Base-by-base conservation (phyloP, 1,284 basidiomycete species). In the Psilocybe mexicana region DNA sequence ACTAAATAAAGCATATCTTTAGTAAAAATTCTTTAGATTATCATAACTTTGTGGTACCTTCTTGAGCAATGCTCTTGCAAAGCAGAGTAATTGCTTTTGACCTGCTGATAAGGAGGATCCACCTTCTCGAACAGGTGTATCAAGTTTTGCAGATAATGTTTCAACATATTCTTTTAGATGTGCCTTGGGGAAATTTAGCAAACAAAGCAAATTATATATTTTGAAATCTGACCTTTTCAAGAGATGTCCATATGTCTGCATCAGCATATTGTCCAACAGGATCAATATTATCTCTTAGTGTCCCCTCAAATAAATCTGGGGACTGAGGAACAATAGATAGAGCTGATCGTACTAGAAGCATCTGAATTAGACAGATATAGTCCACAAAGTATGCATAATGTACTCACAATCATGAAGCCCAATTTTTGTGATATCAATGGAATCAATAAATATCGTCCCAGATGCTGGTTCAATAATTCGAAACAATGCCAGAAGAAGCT, bases 301-400 rank as follows among this genome's bases (percentile, higher is more conserved):
- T 89, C 0, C 93, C 94, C 70, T 94, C 91, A 69, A 95, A 96
- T 28, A 96, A 71, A 68, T 95, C 77, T 57, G 90, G 81, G 40
- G 78, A 83, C 67, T 96, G 94, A 1, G 96, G 96, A 26, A 98
- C 94, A 69, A 98, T 98, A 4, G 92, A 90, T 45, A 98, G 84
- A 28, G 81, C 77, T 18, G 82, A 89, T 10, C 89, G 84, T 50
- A 90, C 88, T 90, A 58, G 43, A 53, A 36, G 14, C 18, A 53
- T 7, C 46, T 18, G 43, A 51, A 57, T 62, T 42, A 36, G 57
- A 40, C 14, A n/a, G 62, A 38, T 61, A 49, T n/a, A 48, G 50
- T 33, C 28, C 18, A 7, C 14, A 44, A 47, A 8, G 48, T 33
- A 10, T 7, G 43, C 28, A 57, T 26, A 43, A 58, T 26, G 25